Evolutionary conservation across 2,329 filamentous ascomycete species (phyloP).

Genomic region (Fusarium buxicola): DNA sequence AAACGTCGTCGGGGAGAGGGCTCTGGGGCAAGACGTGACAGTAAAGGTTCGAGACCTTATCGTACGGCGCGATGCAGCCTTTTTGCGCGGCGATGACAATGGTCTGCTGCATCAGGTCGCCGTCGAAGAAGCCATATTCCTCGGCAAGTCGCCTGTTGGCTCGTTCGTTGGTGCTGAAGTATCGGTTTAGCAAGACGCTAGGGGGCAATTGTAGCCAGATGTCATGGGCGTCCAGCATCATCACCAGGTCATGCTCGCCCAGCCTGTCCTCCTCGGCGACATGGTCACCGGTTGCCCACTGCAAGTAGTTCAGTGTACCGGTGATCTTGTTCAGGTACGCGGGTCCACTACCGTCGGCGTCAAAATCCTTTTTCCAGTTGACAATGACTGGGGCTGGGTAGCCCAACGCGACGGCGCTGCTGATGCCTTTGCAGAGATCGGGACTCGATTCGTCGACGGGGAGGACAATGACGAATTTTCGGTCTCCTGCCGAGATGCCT

Average conservation of each 20-base stretch:
- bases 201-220: conserved; percentile 49
- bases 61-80: conserved; percentile 40
- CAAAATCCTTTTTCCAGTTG: conserved; percentile 47
- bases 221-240: conserved; percentile 49
- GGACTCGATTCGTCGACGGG: conserved; percentile 44
- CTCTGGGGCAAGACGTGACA: conserved; percentile 42
- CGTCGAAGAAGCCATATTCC: conserved; percentile 36
- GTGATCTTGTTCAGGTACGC: conserved; percentile 48
- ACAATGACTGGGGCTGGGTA: conserved; percentile 49
- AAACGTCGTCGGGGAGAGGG: conserved; percentile 37
- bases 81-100: conserved; percentile 44
- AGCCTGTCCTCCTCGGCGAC: conserved; percentile 31
- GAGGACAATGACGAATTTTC: conserved; percentile 41
- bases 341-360: conserved; percentile 39
- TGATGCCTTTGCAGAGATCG: conserved; percentile 47
- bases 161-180: conserved; percentile 36
- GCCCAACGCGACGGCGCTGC: conserved; percentile 43
- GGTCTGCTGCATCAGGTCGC: conserved; percentile 39
- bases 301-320: conserved; percentile 45
- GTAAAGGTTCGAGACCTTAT: conserved; percentile 42
- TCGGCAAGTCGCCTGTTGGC: conserved; percentile 37
- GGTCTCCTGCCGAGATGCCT: conserved; percentile 29
- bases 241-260: conserved; percentile 43
- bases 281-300: conserved; percentile 36
- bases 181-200: conserved; percentile 46